Conservation (phyloP, 805 yeast species). For the Groenewaldozyma salmanticensis region DNA sequence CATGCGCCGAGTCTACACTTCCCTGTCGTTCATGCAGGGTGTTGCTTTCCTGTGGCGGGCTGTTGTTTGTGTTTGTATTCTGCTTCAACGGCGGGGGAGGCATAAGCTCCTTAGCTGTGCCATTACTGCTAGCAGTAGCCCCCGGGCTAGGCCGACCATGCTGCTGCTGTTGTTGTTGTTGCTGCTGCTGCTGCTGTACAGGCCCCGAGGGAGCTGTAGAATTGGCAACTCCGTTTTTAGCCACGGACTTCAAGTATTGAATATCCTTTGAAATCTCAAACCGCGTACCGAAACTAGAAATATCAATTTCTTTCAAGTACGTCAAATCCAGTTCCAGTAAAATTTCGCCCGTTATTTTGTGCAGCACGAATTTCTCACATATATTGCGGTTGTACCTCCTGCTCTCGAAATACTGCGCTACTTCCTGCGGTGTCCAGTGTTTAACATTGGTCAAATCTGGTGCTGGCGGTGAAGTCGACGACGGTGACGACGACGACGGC, state of each 20-base stretch:
- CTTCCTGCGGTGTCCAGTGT: slow-evolving; percentile 82
- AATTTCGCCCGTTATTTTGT: slow-evolving; percentile 82
- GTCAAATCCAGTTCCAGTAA: slow-evolving; percentile 76
- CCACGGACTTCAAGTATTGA: slow-evolving; percentile 39
- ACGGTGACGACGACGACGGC: too few species aligned
- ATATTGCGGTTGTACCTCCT: slow-evolving; percentile 65
- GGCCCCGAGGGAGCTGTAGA: neutral
- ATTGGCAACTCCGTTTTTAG: neutral
- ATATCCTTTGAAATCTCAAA: slow-evolving; percentile 88
- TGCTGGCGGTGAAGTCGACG: too few species aligned
- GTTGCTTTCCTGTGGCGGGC: too few species aligned
- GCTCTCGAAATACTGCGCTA: slow-evolving; percentile 61
- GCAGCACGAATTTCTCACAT: slow-evolving; percentile 74
- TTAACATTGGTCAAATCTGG: slow-evolving; percentile 18
- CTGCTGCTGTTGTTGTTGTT: too few species aligned
- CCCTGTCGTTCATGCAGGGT: neutral
- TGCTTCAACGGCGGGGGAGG: neutral
- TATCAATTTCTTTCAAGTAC: slow-evolving; percentile 84
- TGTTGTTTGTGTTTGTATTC: too few species aligned
- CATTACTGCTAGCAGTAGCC: neutral
- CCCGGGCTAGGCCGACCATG: too few species aligned
- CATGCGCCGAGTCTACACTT: neutral
- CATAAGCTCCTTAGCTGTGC: neutral
- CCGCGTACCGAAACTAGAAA: slow-evolving; percentile 87
- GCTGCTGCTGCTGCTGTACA: neutral